phyloP scores from a whole-genome alignment of 202 grass and related monocot genomes.

The Digitaria exilis region DNA sequence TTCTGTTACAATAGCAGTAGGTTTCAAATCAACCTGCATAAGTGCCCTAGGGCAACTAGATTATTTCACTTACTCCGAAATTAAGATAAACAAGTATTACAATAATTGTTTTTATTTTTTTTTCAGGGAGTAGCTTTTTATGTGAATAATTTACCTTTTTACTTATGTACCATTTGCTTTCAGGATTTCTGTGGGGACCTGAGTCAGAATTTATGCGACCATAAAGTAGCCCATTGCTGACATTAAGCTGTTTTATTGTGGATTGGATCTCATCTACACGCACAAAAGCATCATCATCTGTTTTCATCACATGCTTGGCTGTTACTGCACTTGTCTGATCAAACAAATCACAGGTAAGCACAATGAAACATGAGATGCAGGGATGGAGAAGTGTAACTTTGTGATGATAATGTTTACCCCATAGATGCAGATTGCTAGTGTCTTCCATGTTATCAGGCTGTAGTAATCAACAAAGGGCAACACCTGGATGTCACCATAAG shows the following conservation, averaged over 20 bases:
- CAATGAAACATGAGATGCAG: conserved; percentile 7
- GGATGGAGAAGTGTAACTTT: conserved; percentile 34
- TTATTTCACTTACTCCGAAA: conserved; percentile 8
- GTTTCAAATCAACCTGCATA: conserved; percentile 18
- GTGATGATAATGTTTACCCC: conserved; percentile 56
- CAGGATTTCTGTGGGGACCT: conserved; percentile 73
- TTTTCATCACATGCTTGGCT: conserved; percentile 96
- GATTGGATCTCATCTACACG: conserved; percentile 81
- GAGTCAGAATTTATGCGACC: conserved; percentile 82
- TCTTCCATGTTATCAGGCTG: conserved; percentile 97
- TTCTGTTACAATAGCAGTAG: conserved; percentile 8
- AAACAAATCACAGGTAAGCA: conserved; percentile 24
- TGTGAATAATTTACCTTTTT: conserved; percentile 62
- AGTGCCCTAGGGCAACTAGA: neutral
- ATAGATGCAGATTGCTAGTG: conserved; percentile 91
- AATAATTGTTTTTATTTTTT: conserved; percentile 25
- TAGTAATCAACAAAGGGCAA: conserved; percentile 98
- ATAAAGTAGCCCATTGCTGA: conserved; percentile 72
- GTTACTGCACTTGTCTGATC: conserved; percentile 66
- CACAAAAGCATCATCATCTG: conserved; percentile 98
- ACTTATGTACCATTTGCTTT: conserved; percentile 96
- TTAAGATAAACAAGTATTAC: neutral
- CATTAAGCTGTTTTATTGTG: conserved; percentile 61
- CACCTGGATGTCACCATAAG: conserved; percentile 79
- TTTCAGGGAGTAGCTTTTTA: neutral